Evolutionary conservation across 768 basidiomycete species (phyloP), one percentile per base, ranked within the genome.

Genomic region (Auriculariales sp.): DNA sequence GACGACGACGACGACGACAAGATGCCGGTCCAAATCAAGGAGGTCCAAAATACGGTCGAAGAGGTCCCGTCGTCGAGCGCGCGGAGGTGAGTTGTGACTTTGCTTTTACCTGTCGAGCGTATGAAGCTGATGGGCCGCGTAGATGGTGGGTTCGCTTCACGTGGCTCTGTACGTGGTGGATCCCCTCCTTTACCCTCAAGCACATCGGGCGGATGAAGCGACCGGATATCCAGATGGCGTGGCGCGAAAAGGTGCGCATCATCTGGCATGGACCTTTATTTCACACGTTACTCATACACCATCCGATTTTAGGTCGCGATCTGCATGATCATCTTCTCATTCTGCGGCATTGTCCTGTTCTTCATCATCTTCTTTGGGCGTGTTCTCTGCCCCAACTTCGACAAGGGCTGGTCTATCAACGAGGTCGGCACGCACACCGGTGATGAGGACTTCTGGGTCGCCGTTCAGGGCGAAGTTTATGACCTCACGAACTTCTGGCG

Each of bases 171-270:
- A 94, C 91, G 0, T 91, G 75, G 64, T 82, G 74, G 71, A 78
- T 93, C 1, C 93, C 92, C 0, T 68, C 70, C 3, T 84, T 88
- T 60, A 57, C 79, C 15, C 72, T 93, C 25, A 69, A 64, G 35
- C 66, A 67, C 31, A 29, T 94, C 15, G 90, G 91, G 1, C 73
- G 87, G 17, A 93, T 97, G 91, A 94, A 93, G 59, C 85, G 92
- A 3, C 87, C 89, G 1, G 92, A 95, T 61, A 68, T 97, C 9
- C 83, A 84, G 24, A 72, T 94, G 19, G 92, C 92, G 0, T 97
- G 92, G 92, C 71, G 91, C 51, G 92, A 95, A 62, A 97, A 95
- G 64, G 61, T 93, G 19, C 39, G 39, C 15, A 9, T 15, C 7
- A 7, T 32, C 31, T 7, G 7, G 7, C 31, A 32, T 32, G 31